These are phyloP conservation scores for Bisporella sp. DNA, from an alignment of 2,329 filamentous ascomycete genomes.

Conservation along the genomic window DNA sequence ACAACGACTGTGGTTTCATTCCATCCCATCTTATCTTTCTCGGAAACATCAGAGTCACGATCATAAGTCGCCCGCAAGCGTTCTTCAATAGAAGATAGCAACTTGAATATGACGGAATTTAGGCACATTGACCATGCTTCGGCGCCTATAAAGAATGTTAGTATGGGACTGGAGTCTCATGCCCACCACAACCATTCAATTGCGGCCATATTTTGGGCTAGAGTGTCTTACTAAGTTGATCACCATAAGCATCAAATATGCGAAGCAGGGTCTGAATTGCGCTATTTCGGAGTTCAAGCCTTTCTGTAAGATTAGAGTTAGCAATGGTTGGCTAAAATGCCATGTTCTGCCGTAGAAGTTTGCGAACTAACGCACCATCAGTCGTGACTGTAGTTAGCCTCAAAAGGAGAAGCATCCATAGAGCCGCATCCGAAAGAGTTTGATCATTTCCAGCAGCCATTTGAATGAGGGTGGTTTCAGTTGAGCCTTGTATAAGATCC, in stretches of 20 bases:
- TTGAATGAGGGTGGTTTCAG: slow-evolving; percentile 49
- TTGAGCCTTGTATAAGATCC: slow-evolving; percentile 44
- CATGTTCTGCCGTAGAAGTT: neutral
- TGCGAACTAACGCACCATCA: slow-evolving; percentile 40
- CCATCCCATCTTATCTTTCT: slow-evolving; percentile 51
- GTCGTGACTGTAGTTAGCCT: slow-evolving; percentile 65
- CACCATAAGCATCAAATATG: slow-evolving; percentile 87
- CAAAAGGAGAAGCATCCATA: slow-evolving; percentile 73
- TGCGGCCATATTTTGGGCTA: no score
- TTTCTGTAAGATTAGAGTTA: slow-evolving; percentile 26
- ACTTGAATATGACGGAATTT: slow-evolving; percentile 70
- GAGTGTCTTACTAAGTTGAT: slow-evolving; percentile 52
- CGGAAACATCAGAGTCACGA: slow-evolving; percentile 27
- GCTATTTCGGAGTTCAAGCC: slow-evolving; percentile 73
- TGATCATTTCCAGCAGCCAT: slow-evolving; percentile 53
- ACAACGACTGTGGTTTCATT: slow-evolving; percentile 70
- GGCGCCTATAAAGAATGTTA: slow-evolving; percentile 26
- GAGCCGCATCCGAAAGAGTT: slow-evolving; percentile 57
- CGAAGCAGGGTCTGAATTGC: slow-evolving; percentile 85
- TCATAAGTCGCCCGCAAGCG: slow-evolving; percentile 38
- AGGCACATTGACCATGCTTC: slow-evolving; percentile 81
- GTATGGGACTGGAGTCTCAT: neutral
- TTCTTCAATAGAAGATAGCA: slow-evolving; percentile 63
- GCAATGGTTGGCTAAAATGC: neutral
- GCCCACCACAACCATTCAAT: neutral